Evolutionary conservation across 2,329 filamentous ascomycete genomes (phyloP).

Genomic region (Paraphaeosphaeria minitans): DNA sequence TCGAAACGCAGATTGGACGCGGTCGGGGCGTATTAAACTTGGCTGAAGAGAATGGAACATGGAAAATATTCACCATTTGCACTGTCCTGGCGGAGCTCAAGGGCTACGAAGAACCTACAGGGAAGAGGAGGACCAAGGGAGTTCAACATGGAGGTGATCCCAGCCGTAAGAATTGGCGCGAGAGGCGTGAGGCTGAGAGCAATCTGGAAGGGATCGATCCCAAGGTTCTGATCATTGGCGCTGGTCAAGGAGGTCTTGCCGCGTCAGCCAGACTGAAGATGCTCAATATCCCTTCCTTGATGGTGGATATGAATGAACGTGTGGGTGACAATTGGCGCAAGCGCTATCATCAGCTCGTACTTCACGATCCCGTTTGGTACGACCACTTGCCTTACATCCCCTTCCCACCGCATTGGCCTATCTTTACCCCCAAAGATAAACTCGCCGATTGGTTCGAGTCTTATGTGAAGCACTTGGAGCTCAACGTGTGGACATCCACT

Average conservation of each 20-base stretch:
- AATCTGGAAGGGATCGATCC: conserved; percentile 31
- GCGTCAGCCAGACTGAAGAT: conserved; percentile 52
- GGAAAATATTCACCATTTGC: conserved; percentile 49
- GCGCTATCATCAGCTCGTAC: conserved; percentile 53
- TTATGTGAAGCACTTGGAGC: conserved; percentile 44
- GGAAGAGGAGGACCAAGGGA: conserved; percentile 32
- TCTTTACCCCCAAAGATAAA: conserved; percentile 42
- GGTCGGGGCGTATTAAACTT: conserved; percentile 44
- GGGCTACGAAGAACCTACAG: conserved; percentile 38
- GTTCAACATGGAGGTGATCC: conserved; percentile 37
- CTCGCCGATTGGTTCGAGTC: conserved; percentile 47
- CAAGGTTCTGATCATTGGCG: conserved; percentile 42
- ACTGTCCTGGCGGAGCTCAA: conserved; percentile 47
- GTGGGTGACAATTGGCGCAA: conserved; percentile 55
- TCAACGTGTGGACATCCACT: conserved; percentile 49
- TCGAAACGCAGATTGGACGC: conserved; percentile 38
- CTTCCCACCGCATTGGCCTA: conserved; percentile 40
- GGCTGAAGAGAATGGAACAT: conserved; percentile 39
- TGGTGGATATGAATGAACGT: conserved; percentile 51
- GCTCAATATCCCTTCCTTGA: conserved; percentile 49
- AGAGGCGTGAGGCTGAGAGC: conserved; percentile 35
- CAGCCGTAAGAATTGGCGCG: conserved; percentile 38
- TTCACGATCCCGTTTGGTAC: conserved; percentile 49
- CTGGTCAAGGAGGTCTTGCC: conserved; percentile 53
- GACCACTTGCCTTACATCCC: conserved; percentile 47